Evolutionary conservation across 805 yeast genomes (phyloP), one percentile per base, ranked within the genome.

Genomic region (Yarrowia sp.): DNA sequence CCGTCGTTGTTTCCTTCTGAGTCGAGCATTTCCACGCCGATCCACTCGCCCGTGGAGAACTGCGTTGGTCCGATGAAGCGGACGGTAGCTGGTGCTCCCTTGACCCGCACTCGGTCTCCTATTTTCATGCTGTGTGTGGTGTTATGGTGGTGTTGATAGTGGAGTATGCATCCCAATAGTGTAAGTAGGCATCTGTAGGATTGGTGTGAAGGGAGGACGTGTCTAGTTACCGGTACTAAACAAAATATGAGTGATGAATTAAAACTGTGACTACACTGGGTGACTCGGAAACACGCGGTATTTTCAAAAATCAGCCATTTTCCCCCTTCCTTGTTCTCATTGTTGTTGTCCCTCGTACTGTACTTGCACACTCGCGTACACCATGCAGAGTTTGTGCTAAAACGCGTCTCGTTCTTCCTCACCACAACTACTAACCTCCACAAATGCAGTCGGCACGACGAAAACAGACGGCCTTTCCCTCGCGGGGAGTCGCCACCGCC

Each of bases 1-100:
- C 98, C 98, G 69, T 90, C 82, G 68, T 92, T 90, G 72, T 87
- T 89, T 3, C 98, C 98, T 4, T 80, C 80, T 0, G 97, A 91
- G 65, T 85, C 88, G 66, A 88, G 93, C 64, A 92, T 84, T 68
- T 86, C 89, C 3, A 93, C 80, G 0, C 98, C 98, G 29, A 88
- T 80, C 97, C 97, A 93, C 6, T 67, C 68, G 1, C 71, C 69
- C 1, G 69, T 64, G 1, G 73, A 66, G 29, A 91, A 80, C 38
- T 79, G 82, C 0, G 83, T 77, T 36, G 74, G 73, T 2, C 97
- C 98, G 13, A 90, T 72, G 68, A 75, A 93, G 62, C 80, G 75
- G 29, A 93, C 79, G 14, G 77, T 74, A 1, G 70, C 71, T 12
- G 38, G 42, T 7, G 47, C 65, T 42, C 83, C 76, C 60, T 63